Evolutionary conservation across 441 rosid species (phyloP), one percentile per base, ranked within the genome.

Genomic region (Pelargonium citronellum): DNA sequence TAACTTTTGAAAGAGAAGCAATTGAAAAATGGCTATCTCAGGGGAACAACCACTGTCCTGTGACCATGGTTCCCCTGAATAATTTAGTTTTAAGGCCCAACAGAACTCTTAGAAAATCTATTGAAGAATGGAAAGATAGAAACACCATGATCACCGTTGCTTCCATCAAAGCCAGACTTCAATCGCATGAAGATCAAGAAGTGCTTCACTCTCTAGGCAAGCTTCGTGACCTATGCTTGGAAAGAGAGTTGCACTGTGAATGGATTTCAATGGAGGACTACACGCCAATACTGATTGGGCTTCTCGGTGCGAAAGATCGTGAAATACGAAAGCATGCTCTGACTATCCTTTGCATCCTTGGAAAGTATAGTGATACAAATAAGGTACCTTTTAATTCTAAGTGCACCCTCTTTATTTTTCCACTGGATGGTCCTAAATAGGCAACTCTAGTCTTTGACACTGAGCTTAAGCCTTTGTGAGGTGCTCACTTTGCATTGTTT

Each of bases 121-220:
- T 82, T 16, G 79, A 70, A 67, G 82, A 82, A 73, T 82, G 85
- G 85, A 77, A 53, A 68, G 77, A 77, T 0, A 75, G 81, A 49
- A 82, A 82, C 53, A 74, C 64, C 34, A 79, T 82, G 79, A 75
- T 73, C 61, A 75, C 60, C 10, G 69, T 81, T 66, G 71, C 66
- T 69, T 76, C 82, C 69, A 67, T 74, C 64, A 78, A 79, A 60
- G 43, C 63, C n/a, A 76, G 67, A 64, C 78, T 81, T 30, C 74
- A 64, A 67, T 78, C 75, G 10, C 62, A 41, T 57, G 82, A 81
- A 16, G 84, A 76, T 19, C 70, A 69, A 55, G 77, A 78, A 51
- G 77, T 79, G 51, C 72, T 79, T 64, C 77, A 69, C 16, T 72
- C 69, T 41, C 77, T 81, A 3, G 24, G 16, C 24, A 47, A 73